Conservation (phyloP, 140 eudicot species). For the Ambrosia hybrid region DNA sequence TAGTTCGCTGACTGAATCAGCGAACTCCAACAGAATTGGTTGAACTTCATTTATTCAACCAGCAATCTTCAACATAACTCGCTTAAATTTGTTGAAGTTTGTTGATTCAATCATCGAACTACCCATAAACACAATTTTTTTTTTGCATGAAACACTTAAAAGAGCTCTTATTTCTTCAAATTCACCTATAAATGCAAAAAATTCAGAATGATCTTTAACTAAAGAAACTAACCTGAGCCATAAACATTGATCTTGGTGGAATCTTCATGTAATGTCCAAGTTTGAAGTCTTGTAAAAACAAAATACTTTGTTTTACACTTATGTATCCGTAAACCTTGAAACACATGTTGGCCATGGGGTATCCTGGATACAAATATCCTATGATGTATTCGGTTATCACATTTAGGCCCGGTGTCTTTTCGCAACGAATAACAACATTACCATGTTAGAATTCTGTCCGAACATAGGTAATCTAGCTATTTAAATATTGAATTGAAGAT, state of each 20-base stretch:
- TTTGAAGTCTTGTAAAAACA: conserved; percentile 76
- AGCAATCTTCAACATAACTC: too few relatives aligned
- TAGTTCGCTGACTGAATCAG: too few relatives aligned
- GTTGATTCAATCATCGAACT: too few relatives aligned
- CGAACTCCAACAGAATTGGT: too few relatives aligned
- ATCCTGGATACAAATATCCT: conserved; percentile 83
- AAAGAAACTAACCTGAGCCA: conserved; percentile 65
- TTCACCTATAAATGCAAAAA: not conserved
- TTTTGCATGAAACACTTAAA: too few relatives aligned
- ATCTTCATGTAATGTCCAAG: conserved; percentile 98
- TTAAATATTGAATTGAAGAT: not conserved
- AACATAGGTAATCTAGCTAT: not conserved
- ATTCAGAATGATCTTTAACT: too few relatives aligned
- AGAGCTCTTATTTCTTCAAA: too few relatives aligned
- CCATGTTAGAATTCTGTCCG: not conserved
- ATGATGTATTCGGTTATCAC: conserved; percentile 91
- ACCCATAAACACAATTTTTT: too few relatives aligned
- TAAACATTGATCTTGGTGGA: conserved; percentile 87
- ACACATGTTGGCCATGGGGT: conserved; percentile 91
- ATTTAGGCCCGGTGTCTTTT: conserved; percentile 83
- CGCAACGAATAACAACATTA: not conserved
- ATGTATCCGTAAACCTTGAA: conserved; percentile 88
- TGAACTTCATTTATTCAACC: too few relatives aligned
- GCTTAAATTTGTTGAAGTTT: too few relatives aligned
- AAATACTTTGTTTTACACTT: conserved; percentile 69